Base-by-base conservation (phyloP, 2,329 filamentous ascomycete species). In the Diplodia intermedia region DNA sequence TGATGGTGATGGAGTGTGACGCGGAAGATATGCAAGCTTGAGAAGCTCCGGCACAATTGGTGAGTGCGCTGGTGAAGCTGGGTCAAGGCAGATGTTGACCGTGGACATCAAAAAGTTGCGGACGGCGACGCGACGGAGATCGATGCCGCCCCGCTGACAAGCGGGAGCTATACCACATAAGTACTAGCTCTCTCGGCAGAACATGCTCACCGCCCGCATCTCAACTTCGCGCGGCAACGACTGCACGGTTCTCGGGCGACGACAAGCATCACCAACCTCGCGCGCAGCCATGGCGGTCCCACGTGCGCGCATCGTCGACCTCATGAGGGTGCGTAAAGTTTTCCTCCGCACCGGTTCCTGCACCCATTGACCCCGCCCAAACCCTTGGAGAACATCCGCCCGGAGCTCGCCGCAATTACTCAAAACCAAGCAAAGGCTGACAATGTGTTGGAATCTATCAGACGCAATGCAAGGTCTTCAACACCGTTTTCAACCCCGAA, bases 381-480 rank as follows among this genome's bases (percentile, higher is more conserved):
- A 53, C 38, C n/a, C 54, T 33, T 38, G 36, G 15, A 33, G 33
- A 33, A 54, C 54, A 43, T 7, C 49, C n/a, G 26, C 29, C 12
- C 31, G 5, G 31, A 15, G 43, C 50, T 36, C 36, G 40, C 40
- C 15, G 40, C 40, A 43, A 43, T 43, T 3, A n/a, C 18, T n/a
- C 43, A 20, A 47, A 47, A 8, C 18, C 5, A 47, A 47, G 18
- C 18, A 47, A n/a, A 47, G 43, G 43, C 43, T 47, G 43, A 47
- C 43, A n/a, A 36, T 33, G 31, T 33, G 1, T n/a, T 14, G 6
- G 7, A 23, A 55, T 23, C 29, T 36, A 29, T 1, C 74, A 97
- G 94, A 87, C 88, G 76, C 93, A 94, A 90, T 97, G 93, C 86
- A 88, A 90, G 79, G 88, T 98, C 82, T 99, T 98, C 85, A 90